Percentiles rank a stretch among this genome's conserved stretches.
Evolutionary conservation across 2,329 filamentous ascomycete genomes (phyloP).

Genomic region (Mycogone perniciosa): DNA sequence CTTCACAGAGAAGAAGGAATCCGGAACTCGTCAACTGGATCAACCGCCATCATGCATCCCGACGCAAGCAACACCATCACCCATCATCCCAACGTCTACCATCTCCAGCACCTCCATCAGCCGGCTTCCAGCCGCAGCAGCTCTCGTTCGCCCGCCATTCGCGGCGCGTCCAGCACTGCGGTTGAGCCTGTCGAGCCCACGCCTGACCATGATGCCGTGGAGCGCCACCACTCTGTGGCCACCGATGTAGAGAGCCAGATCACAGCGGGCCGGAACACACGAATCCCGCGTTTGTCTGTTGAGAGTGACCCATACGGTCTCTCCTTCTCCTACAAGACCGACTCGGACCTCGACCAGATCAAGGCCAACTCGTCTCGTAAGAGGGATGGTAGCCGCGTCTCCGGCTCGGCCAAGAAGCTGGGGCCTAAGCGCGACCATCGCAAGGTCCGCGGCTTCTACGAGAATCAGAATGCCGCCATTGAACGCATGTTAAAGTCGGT

Average conservation of each 20-base stretch:
- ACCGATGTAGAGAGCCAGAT: constrained; percentile 46
- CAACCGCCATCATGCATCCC: constrained; percentile 31
- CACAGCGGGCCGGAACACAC: constrained; percentile 30
- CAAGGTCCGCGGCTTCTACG: constrained; percentile 75
- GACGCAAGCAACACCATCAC: constrained; percentile 36
- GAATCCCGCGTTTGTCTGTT: constrained; percentile 50
- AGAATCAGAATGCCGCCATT: constrained; percentile 88
- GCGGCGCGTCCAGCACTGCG: constrained; percentile 39
- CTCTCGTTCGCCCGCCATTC: constrained; percentile 22
- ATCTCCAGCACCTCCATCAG: constrained; percentile 29
- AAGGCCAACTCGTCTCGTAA: constrained; percentile 75
- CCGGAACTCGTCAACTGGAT: not conserved
- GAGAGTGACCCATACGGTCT: constrained; percentile 79
- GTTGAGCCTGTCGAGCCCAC: constrained; percentile 33
- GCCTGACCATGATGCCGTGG: constrained; percentile 32
- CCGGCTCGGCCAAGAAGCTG: constrained; percentile 14
- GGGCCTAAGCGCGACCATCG: constrained; percentile 33
- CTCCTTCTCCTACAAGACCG: constrained; percentile 68
- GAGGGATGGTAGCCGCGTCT: constrained; percentile 43
- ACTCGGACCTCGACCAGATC: constrained; percentile 69
- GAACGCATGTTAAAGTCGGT: constrained; percentile 86
- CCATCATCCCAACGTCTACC: constrained; percentile 40
- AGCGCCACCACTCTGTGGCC: constrained; percentile 35
- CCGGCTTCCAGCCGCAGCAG: constrained; percentile 21
- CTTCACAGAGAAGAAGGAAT: not conserved